These are phyloP conservation scores for Phycomyces blakesleeanus DNA, from an alignment of 192 early-diverging fungal species.

Conservation along the genomic window DNA sequence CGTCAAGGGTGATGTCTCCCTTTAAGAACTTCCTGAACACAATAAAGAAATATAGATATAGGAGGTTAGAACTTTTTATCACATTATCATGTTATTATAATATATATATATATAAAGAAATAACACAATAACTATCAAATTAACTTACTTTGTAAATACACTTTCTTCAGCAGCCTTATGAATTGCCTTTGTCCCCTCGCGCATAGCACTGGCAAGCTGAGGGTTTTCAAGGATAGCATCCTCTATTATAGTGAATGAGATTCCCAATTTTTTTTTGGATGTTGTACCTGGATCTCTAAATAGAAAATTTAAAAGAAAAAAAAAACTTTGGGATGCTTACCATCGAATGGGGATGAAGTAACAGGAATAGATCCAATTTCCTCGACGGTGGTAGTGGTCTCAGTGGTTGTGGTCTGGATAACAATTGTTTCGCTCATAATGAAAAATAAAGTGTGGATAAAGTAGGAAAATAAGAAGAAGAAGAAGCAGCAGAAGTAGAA, in stretches of 20 bases:
- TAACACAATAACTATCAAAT: neutral
- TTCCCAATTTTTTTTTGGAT: neutral
- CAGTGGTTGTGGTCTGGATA: neutral
- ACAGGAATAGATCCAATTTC: neutral
- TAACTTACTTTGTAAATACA: constrained; percentile 46
- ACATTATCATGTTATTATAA: too few species aligned
- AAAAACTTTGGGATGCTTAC: too few species aligned
- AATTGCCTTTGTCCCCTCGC: constrained; percentile 50
- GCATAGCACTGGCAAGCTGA: constrained; percentile 47
- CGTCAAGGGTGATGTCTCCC: constrained; percentile 42
- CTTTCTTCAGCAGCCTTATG: constrained; percentile 50
- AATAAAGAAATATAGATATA: too few species aligned
- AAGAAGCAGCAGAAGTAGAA: too few species aligned
- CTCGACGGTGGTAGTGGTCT: neutral
- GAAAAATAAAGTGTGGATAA: neutral
- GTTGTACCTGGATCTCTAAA: too few species aligned
- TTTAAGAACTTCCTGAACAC: constrained; percentile 46
- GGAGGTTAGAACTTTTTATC: too few species aligned
- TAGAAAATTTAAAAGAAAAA: too few species aligned
- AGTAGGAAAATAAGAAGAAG: too few species aligned
- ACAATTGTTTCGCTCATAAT: neutral
- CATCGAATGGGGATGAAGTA: neutral
- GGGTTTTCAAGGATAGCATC: constrained; percentile 20
- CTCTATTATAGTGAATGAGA: neutral
- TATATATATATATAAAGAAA: too few species aligned